A percentile compares a stretch with the other conserved stretches of the same genome.
Conservation (phyloP, 2,329 filamentous ascomycete genomes). For the Alternaria sp. region DNA sequence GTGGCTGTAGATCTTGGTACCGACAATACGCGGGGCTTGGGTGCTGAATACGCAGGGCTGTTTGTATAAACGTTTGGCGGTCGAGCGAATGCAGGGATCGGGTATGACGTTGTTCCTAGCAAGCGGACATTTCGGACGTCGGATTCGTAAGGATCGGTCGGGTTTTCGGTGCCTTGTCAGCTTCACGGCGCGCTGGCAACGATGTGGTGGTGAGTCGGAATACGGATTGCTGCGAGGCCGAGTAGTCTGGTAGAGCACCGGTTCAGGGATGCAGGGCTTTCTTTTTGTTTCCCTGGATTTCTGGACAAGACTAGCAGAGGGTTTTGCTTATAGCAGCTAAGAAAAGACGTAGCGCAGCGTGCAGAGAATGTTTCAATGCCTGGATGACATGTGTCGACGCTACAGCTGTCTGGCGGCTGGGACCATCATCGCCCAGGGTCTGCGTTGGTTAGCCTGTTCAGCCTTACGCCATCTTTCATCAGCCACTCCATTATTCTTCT, state of each 20-base stretch:
- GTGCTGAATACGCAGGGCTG: conserved; percentile 6
- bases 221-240: conserved; percentile 7
- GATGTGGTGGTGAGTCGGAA: conserved; percentile 3
- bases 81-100: conserved; percentile 9
- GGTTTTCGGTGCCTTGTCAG: conserved; percentile 5
- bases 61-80: conserved; percentile 7
- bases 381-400: conserved; percentile 11
- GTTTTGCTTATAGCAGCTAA: neutral
- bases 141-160: conserved; percentile 1
- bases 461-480: conserved; percentile 18
- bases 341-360: neutral
- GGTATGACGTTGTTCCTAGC: neutral
- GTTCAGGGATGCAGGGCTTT: neutral
- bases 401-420: conserved; percentile 15
- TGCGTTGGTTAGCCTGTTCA: conserved; percentile 10
- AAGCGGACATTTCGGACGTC: conserved; percentile 12
- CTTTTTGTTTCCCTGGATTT: neutral
- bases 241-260: neutral
- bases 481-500: conserved; percentile 12
- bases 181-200: neutral
- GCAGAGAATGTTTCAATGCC: neutral
- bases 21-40: conserved; percentile 14
- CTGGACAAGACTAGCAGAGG: neutral
- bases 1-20: neutral
- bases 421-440: conserved; percentile 11